Evolutionary conservation across 2,329 filamentous ascomycete genomes (phyloP).

Genomic region (Aureobasidium sp.): DNA sequence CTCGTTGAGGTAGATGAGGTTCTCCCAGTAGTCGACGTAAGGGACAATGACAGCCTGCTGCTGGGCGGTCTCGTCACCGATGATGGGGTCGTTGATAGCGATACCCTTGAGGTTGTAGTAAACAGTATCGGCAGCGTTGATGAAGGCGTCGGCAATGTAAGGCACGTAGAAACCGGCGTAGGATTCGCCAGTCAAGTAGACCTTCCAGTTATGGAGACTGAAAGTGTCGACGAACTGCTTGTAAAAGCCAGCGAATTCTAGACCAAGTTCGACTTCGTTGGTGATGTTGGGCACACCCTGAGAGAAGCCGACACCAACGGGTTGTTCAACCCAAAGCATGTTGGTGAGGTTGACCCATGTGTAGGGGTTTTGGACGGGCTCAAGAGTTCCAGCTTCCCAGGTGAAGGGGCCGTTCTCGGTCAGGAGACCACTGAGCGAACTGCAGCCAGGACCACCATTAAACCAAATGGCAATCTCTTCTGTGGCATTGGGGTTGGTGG

Average conservation of each 20-base stretch:
- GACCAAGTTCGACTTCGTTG: slow-evolving; percentile 44
- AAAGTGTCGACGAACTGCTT: slow-evolving; percentile 60
- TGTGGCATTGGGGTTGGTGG: slow-evolving; percentile 45
- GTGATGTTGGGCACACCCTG: slow-evolving; percentile 34
- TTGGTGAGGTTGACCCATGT: slow-evolving; percentile 73
- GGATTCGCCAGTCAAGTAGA: slow-evolving; percentile 63
- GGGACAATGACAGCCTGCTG: slow-evolving; percentile 23
- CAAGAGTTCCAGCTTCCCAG: slow-evolving; percentile 47
- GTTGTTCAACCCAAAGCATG: slow-evolving; percentile 69
- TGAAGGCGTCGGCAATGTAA: slow-evolving; percentile 62
- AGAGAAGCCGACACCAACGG: slow-evolving; percentile 32
- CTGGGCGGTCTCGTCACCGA: slow-evolving; percentile 39
- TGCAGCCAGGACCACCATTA: slow-evolving; percentile 46
- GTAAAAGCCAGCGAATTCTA: slow-evolving; percentile 49
- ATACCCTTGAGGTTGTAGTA: slow-evolving; percentile 38
- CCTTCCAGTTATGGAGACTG: slow-evolving; percentile 54
- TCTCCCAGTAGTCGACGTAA: slow-evolving; percentile 21
- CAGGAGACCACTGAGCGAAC: slow-evolving; percentile 47
- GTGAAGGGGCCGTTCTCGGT: slow-evolving; percentile 50
- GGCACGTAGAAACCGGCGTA: slow-evolving; percentile 63
- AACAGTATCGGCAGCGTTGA: slow-evolving; percentile 48
- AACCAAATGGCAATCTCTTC: slow-evolving; percentile 45
- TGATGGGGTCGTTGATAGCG: slow-evolving; percentile 41
- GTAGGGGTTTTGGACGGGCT: slow-evolving; percentile 48
- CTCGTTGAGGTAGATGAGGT: slow-evolving; percentile 24